Conservation (phyloP, 352 stramenopile species). For the Pythium phragmitis region DNA sequence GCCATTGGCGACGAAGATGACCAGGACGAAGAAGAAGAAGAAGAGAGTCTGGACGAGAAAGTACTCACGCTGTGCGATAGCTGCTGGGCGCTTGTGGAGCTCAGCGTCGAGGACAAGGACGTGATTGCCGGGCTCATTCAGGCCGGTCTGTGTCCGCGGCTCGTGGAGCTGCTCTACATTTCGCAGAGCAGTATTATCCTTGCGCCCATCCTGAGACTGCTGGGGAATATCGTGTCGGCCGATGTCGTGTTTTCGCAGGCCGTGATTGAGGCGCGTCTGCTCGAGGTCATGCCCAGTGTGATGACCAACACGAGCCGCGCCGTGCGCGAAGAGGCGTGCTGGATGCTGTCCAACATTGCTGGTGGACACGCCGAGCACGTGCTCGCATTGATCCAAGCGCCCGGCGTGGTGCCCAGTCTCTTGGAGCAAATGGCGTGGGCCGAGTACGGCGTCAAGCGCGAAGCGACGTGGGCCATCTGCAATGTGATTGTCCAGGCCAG, state of each 20-base stretch:
- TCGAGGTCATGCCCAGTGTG: constrained; percentile 81
- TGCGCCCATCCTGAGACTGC: constrained; percentile 65
- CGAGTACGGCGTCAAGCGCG: constrained; percentile 81
- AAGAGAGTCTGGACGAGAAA: constrained; percentile 77
- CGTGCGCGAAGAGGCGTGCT: constrained; percentile 82
- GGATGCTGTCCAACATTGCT: constrained; percentile 87
- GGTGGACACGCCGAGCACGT: constrained; percentile 74
- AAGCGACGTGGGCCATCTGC: constrained; percentile 86
- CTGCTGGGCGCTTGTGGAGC: constrained; percentile 82
- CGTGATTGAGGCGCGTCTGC: constrained; percentile 73
- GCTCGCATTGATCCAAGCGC: constrained; percentile 67
- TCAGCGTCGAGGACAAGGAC: constrained; percentile 71
- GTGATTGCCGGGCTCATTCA: constrained; percentile 62
- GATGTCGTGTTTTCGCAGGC: constrained; percentile 75
- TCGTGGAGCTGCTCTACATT: constrained; percentile 84
- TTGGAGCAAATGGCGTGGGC: constrained; percentile 88
- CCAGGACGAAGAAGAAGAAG: constrained; percentile 62
- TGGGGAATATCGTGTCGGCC: constrained; percentile 82
- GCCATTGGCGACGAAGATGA: constrained; percentile 78
- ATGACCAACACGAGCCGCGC: constrained; percentile 78
- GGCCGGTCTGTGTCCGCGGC: constrained; percentile 58
- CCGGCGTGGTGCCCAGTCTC: constrained; percentile 58
- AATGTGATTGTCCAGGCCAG: constrained; percentile 81
- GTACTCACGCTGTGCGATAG: constrained; percentile 85
- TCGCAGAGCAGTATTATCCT: constrained; percentile 84